These are phyloP conservation scores for Kondoa subrosea DNA, from an alignment of 768 basidiomycete species.

Conservation along the genomic window DNA sequence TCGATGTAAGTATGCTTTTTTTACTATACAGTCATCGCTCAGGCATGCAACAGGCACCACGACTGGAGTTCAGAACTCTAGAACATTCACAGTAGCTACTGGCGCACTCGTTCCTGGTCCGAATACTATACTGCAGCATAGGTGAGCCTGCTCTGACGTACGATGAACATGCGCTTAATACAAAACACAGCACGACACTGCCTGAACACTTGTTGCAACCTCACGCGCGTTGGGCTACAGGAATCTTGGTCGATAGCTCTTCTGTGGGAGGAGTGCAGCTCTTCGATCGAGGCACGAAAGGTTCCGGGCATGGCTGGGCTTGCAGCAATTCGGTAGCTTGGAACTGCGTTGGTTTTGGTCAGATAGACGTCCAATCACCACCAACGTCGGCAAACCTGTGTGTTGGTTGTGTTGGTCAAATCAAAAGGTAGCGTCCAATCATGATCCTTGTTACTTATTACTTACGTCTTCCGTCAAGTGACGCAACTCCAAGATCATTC, in stretches of 20 bases:
- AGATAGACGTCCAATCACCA: neutral
- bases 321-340: neutral
- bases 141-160: neutral
- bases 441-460: neutral
- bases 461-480: neutral
- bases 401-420: neutral
- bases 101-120: neutral
- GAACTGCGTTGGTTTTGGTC: neutral
- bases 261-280: neutral
- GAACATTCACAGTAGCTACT: neutral
- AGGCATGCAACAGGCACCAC: no score
- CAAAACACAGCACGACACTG: neutral
- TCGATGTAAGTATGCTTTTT: no score
- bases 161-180: neutral
- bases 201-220: neutral
- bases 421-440: neutral
- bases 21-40: no score
- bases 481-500: neutral
- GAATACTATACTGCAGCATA: neutral
- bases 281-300: neutral
- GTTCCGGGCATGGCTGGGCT: slow-evolving; percentile 1
- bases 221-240: slow-evolving; percentile 3
- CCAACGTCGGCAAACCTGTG: neutral
- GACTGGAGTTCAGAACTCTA: neutral
- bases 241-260: neutral